Evolutionary conservation across 768 basidiomycete species (phyloP), one percentile per base, ranked within the genome.

Genomic region (Cystofilobasidium ferigula): DNA sequence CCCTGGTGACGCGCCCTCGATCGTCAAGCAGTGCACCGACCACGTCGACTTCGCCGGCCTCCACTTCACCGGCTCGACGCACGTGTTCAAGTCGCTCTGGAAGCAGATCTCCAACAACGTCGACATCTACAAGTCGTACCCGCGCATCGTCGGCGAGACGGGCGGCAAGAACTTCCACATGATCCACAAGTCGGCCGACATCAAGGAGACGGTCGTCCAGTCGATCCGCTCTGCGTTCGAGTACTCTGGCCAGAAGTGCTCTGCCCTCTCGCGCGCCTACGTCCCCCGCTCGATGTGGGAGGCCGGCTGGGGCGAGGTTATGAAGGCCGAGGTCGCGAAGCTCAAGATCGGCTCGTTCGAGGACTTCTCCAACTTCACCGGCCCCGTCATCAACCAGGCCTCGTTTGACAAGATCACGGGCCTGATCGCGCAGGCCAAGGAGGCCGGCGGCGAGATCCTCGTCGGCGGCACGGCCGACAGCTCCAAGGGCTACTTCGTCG

Each of bases 211-310:
- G n/a, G 95, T 89, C 58, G 70, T 88, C 56, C 94, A 98, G 78
- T 83, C 81, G 60, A 82, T 98, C 68, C 82, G 95, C 63, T 88
- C 82, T 22, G 92, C 86, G 1, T 98, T 94, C 76, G 95, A 99
- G 77, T 99, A 97, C 76, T 90, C 92, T 80, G 87, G 90, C 59
- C 95, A 99, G 75, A 99, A 98, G 77, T 99, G 95, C 76, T 93
- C 91, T 16, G 95, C 95, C 0, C 82, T 93, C 36, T 93, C 93
- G 3, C 81, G 95, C 59, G 74, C 89, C 35, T 99, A 98, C 77
- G 88, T 98, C 22, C 84, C 95, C n/a, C 78, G 81, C 26, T 87
- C 87, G 0, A 72, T 88, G 57, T 99, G 95, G 95, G 80, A 74
- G 64, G 78, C 77, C 35, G 89, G 89, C 34, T 98, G 98, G 82